Evolutionary conservation across 1,284 basidiomycete species (phyloP).

Genomic region (Rhodotorula sp.): DNA sequence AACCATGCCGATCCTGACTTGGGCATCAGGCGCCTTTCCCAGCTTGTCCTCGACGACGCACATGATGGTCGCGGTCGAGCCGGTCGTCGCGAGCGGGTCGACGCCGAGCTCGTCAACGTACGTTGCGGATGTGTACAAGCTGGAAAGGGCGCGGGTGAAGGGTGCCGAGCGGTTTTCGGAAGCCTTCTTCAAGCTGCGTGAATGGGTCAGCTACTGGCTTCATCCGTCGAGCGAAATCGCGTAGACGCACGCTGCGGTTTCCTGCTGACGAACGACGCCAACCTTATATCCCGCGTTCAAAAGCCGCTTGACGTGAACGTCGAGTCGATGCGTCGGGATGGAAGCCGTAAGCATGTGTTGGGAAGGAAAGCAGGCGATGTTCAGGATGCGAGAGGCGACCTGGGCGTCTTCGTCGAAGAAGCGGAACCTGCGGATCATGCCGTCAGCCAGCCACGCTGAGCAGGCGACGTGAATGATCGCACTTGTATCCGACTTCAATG

Average conservation of each 20-base stretch:
- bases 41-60: conserved; percentile 64
- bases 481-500: conserved; percentile 45
- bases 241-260: conserved; percentile 70
- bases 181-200: conserved; percentile 69
- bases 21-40: conserved; percentile 60
- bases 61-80: conserved; percentile 47
- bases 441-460: no score
- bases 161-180: conserved; percentile 77
- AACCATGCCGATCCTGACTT: conserved; percentile 69
- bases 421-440: conserved; percentile 30
- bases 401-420: conserved; percentile 44
- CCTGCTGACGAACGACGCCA: conserved; percentile 86
- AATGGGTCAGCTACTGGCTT: neutral
- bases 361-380: conserved; percentile 36
- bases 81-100: conserved; percentile 49
- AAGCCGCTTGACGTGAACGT: conserved; percentile 87
- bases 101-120: conserved; percentile 69
- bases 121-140: conserved; percentile 52
- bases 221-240: neutral
- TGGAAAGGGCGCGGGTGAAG: conserved; percentile 63
- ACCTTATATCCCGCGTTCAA: conserved; percentile 84
- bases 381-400: conserved; percentile 31
- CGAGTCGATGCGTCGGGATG: conserved; percentile 55
- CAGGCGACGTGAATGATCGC: neutral
- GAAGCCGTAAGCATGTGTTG: conserved; percentile 37